Evolutionary conservation across 2,329 filamentous ascomycete species (phyloP), one percentile per base, ranked within the genome.

Genomic region (Alternaria metachromatica): DNA sequence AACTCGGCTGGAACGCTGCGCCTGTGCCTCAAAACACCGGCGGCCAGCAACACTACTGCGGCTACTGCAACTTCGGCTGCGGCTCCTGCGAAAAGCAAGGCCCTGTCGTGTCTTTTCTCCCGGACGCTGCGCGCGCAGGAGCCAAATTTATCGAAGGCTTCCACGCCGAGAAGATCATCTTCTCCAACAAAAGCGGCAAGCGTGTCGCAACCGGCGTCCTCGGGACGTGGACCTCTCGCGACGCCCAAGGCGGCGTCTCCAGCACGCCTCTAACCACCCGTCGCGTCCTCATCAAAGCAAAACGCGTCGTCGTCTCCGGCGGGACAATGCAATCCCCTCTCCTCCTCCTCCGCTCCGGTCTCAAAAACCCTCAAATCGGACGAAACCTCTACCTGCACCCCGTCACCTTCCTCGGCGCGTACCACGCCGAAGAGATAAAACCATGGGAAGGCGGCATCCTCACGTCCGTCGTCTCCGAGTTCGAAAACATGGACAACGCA

Each of bases 121-220:
- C 92, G 0, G 92, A 94, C 71, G 94, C 95, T 3, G 91, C 90
- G 1, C 85, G 86, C 56, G 89, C 91, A 1, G 94, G 94, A 0
- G 92, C 94, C 1, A 84, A 87, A 67, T 97, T 97, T 76, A 87
- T 96, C 61, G 93, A 97, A 82, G 94, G 94, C 0, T 93, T 96
- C 72, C 80, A 89, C 20, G 92, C 89, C 0, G 87, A 92, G 12
- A 86, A 86, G 63, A 84, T 97, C 15, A 68, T 92, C 0, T 97
- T 97, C 76, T 87, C 89, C 21, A 82, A 86, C 4, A 76, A 74
- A 6, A 82, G 81, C 8, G 87, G 82, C 1, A 82, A 84, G 41
- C 85, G 85, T 68, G 85, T 84, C 5, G 92, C 92, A 0, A 86
- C 85, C 0, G 94, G 94, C 0, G 85, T 97, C 1, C 82, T 88